Evolutionary conservation across 352 stramenopile genomes (phyloP).

Genomic region (Saprolegnia parasitica): DNA sequence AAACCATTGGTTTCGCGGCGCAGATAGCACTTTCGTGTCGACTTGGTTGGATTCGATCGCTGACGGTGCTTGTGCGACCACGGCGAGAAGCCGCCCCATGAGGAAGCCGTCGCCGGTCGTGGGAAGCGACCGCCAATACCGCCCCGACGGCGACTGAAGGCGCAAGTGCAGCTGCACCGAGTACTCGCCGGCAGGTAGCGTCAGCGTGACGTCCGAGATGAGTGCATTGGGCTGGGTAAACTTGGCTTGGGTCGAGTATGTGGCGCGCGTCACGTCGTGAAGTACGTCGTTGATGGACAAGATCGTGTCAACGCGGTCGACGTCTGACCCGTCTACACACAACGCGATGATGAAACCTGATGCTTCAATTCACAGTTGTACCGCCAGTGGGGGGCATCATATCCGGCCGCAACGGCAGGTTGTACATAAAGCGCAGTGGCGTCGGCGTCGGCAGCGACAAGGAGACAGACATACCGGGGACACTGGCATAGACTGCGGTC

Average conservation of each 20-base stretch:
- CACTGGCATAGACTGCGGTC: neutral
- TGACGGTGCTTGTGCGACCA: constrained; percentile 4
- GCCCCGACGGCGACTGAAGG: constrained; percentile 1
- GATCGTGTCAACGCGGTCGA: constrained; percentile 15
- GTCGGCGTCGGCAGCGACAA: neutral
- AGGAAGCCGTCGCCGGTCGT: constrained; percentile 16
- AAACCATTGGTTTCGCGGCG: constrained; percentile 12
- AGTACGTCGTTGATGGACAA: constrained; percentile 2
- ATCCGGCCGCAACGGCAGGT: constrained; percentile 15
- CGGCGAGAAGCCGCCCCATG: constrained; percentile 24
- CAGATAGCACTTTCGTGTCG: neutral
- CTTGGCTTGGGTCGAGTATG: constrained; percentile 7
- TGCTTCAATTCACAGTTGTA: neutral
- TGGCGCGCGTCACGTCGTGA: neutral
- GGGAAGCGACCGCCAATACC: constrained; percentile 15
- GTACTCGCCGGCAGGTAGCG: neutral
- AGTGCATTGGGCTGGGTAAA: constrained; percentile 6
- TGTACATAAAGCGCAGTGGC: constrained; percentile 5
- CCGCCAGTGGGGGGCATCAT: neutral
- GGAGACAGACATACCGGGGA: constrained; percentile 5
- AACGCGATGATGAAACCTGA: neutral
- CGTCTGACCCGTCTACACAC: neutral
- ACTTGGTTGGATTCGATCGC: constrained; percentile 7
- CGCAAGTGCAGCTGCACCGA: constrained; percentile 13
- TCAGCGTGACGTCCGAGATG: neutral